phyloP scores from a whole-genome alignment of 176 grass and related monocot species.

The Zizania latifolia region DNA sequence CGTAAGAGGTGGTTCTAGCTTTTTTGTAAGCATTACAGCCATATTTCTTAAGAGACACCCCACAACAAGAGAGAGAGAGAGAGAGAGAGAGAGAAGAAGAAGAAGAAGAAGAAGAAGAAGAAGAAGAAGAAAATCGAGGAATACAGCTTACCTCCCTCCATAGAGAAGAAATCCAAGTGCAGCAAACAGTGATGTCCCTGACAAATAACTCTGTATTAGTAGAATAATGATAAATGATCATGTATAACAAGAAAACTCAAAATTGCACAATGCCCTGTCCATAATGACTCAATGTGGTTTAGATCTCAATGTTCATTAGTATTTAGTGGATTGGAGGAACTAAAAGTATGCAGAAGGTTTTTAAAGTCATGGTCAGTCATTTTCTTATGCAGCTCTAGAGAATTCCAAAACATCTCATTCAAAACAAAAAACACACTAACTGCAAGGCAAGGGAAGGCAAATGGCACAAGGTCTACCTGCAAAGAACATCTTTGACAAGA shows the following conservation, averaged over 20 bases:
- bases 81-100: not conserved
- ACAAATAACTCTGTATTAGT: slow-evolving; percentile 8
- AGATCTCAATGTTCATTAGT: not conserved
- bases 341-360: not conserved
- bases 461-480: slow-evolving; percentile 39
- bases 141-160: slow-evolving; percentile 50
- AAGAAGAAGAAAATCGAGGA: not conserved
- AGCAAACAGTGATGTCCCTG: slow-evolving; percentile 51
- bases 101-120: not conserved
- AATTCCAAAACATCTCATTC: not conserved
- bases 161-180: slow-evolving; percentile 61
- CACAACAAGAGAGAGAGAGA: too few species aligned
- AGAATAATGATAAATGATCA: slow-evolving; percentile 3
- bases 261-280: not conserved
- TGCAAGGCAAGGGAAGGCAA: not conserved
- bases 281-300: not conserved
- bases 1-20: not conserved
- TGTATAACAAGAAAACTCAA: not conserved
- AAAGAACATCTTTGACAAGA: slow-evolving; percentile 73
- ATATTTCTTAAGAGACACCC: not conserved
- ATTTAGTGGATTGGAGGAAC: not conserved
- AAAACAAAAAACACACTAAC: not conserved
- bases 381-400: not conserved
- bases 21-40: not conserved
- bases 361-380: not conserved